Percentiles rank a stretch among this genome's conserved stretches.
These are phyloP conservation scores for Tricholoma terreum DNA, from an alignment of 768 basidiomycete genomes.

Conservation along the genomic window DNA sequence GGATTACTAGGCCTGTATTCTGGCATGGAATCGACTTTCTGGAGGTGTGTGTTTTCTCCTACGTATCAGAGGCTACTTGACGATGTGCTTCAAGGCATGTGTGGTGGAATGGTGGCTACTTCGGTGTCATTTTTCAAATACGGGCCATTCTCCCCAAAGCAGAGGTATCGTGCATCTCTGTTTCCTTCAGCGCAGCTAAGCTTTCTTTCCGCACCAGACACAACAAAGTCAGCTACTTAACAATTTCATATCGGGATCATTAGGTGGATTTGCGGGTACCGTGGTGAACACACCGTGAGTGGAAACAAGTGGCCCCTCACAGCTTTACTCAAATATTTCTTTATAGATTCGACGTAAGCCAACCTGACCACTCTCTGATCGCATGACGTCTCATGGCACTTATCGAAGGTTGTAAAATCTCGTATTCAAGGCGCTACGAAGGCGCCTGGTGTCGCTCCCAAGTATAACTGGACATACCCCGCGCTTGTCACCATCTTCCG, in stretches of 20 bases:
- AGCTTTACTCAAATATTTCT: background rate
- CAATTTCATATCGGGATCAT: constrained; percentile 86
- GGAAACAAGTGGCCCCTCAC: background rate
- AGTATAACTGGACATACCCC: constrained; percentile 96
- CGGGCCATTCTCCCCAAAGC: constrained; percentile 78
- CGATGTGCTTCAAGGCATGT: constrained; percentile 51
- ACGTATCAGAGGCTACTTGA: background rate
- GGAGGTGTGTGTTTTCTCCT: constrained; percentile 63
- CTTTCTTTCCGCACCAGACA: constrained; percentile 36
- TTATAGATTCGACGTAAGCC: constrained; percentile 44
- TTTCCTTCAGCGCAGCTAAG: background rate
- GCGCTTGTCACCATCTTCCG: constrained; percentile 77
- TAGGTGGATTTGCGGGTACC: constrained; percentile 91
- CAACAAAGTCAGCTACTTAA: constrained; percentile 73
- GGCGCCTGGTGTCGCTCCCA: constrained; percentile 68
- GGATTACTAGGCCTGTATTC: constrained; percentile 85
- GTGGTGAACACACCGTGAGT: constrained; percentile 87
- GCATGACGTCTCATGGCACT: background rate
- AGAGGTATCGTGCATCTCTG: constrained; percentile 48
- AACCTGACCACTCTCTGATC: background rate
- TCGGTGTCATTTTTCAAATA: constrained; percentile 88
- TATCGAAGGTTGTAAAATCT: constrained; percentile 59
- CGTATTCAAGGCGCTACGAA: constrained; percentile 80
- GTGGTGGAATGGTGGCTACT: constrained; percentile 96
- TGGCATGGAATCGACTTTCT: constrained; percentile 97